Percentiles rank a stretch among this genome's conserved stretches.
phyloP scores from a whole-genome alignment of 2,329 filamentous ascomycete genomes.

The Arthroderma sp. region DNA sequence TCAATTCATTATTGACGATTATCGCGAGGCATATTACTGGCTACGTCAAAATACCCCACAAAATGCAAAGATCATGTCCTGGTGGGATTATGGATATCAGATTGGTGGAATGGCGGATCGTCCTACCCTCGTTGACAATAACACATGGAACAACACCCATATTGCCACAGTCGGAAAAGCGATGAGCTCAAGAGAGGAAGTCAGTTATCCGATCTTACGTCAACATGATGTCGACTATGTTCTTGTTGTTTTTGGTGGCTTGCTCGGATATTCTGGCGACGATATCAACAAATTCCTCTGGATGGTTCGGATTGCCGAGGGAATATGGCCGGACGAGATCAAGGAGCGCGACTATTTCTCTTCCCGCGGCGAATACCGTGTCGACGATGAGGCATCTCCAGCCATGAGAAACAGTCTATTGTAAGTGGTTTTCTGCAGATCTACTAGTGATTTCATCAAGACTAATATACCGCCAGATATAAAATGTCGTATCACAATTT shows the following conservation, averaged over 20 bases:
- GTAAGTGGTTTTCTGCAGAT: conserved; percentile 41
- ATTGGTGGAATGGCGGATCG: conserved; percentile 98
- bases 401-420: conserved; percentile 99
- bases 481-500: conserved; percentile 99
- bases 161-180: conserved; percentile 98
- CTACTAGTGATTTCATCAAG: neutral
- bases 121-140: conserved; percentile 95
- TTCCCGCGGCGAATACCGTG: conserved; percentile 78
- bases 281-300: conserved; percentile 99
- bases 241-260: conserved; percentile 89
- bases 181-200: conserved; percentile 94
- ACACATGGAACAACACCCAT: conserved; percentile 99
- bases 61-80: conserved; percentile 97
- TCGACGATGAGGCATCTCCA: conserved; percentile 84
- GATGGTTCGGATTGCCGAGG: conserved; percentile 99
- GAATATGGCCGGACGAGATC: conserved; percentile 99
- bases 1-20: conserved; percentile 98
- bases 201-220: conserved; percentile 96
- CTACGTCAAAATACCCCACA: conserved; percentile 90
- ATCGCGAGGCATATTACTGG: conserved; percentile 99
- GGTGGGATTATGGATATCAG: conserved; percentile 99
- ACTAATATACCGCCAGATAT: conserved; percentile 51
- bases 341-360: conserved; percentile 97
- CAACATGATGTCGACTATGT: conserved; percentile 99
- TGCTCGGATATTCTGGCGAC: conserved; percentile 93